Evolutionary conservation across 139 green algal genomes (phyloP).

Genomic region (Chlorella sp.): DNA sequence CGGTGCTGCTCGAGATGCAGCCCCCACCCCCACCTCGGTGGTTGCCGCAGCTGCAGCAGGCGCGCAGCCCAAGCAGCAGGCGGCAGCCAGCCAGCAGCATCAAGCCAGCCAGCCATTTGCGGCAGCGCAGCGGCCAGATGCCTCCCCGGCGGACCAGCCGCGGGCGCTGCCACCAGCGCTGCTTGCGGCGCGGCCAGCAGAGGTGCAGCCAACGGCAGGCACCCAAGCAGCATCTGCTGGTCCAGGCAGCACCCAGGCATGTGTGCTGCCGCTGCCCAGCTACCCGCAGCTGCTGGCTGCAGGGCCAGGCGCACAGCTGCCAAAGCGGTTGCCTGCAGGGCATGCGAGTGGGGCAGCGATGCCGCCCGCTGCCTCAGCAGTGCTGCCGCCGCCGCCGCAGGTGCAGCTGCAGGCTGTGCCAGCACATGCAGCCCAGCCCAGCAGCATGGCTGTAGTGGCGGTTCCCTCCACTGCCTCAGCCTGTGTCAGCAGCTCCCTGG

Average conservation of each 20-base stretch:
- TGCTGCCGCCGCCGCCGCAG: no score
- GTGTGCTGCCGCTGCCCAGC: no score
- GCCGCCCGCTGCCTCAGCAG: no score
- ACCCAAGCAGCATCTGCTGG: no score
- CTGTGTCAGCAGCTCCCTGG: background rate
- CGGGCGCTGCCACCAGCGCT: background rate
- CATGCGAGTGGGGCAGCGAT: background rate
- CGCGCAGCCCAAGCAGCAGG: no score
- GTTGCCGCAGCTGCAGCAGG: background rate
- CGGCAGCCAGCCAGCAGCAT: background rate
- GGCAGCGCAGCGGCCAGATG: background rate
- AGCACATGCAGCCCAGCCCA: background rate
- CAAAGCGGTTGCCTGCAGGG: background rate
- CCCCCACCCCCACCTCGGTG: background rate
- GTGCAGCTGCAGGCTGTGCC: background rate
- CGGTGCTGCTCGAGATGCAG: background rate
- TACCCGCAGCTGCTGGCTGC: background rate
- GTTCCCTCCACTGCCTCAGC: background rate
- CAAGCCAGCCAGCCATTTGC: background rate
- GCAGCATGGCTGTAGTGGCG: background rate
- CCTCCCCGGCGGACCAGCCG: conserved; percentile 1
- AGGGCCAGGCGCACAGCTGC: no score
- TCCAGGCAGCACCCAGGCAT: no score
- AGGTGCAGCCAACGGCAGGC: background rate
- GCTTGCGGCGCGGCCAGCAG: background rate